Percentiles rank a stretch among this genome's conserved stretches.
phyloP scores from a whole-genome alignment of 1,284 basidiomycete species.

The Ustilago lituana region DNA sequence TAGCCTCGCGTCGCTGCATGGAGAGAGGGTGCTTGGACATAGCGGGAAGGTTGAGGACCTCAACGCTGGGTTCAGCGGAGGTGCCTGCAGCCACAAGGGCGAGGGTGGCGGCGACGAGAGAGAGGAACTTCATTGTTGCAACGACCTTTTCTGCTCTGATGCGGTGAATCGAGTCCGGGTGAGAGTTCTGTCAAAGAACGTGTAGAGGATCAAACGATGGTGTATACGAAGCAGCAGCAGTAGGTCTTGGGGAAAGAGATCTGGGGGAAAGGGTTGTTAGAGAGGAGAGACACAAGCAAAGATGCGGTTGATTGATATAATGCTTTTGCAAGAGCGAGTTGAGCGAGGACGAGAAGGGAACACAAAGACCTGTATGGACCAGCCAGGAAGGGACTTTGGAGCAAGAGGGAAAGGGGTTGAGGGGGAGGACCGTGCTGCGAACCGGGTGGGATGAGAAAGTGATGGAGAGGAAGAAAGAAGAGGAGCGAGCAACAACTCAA shows the following conservation, averaged over 20 bases:
- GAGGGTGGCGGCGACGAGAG: conserved; percentile 36
- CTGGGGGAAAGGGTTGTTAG: neutral
- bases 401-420: neutral
- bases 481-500: neutral
- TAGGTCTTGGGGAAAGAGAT: neutral
- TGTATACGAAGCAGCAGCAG: conserved; percentile 1
- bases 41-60: conserved; percentile 36
- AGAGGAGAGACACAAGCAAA: neutral
- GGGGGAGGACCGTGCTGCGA: conserved; percentile 5
- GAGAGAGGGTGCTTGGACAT: conserved; percentile 43
- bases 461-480: neutral
- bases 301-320: conserved; percentile 1
- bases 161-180: neutral
- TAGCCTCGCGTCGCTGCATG: conserved; percentile 42
- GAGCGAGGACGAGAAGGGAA: neutral
- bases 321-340: neutral
- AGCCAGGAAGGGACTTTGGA: conserved; percentile 11
- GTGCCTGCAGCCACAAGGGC: conserved; percentile 31
- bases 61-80: conserved; percentile 28
- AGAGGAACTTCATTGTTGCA: conserved; percentile 49
- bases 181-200: conserved; percentile 24
- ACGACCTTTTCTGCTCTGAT: no score
- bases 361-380: conserved; percentile 21
- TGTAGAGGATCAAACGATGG: conserved; percentile 2
- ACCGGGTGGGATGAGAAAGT: no score